These are phyloP conservation scores for Fusarium sp. DNA, from an alignment of 2,329 filamentous ascomycete genomes.

Conservation along the genomic window DNA sequence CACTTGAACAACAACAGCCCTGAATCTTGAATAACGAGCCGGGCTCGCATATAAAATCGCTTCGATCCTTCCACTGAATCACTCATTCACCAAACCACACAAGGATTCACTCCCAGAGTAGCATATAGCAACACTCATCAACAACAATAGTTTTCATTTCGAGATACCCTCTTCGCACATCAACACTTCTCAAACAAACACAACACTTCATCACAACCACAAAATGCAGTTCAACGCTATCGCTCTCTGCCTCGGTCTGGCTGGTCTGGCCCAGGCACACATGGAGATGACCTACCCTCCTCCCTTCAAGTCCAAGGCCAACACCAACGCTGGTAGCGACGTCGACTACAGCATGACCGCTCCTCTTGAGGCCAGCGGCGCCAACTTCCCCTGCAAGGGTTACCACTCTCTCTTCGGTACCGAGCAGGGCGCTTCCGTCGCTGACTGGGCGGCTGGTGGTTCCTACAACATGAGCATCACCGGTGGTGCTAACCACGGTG, in stretches of 20 bases:
- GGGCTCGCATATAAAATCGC: slow-evolving; percentile 29
- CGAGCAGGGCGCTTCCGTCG: slow-evolving; percentile 64
- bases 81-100: slow-evolving; percentile 15
- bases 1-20: slow-evolving; percentile 37
- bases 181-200: neutral
- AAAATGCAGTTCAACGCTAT: slow-evolving; percentile 58
- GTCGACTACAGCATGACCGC: slow-evolving; percentile 80
- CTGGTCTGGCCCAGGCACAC: slow-evolving; percentile 63
- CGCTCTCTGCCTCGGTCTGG: slow-evolving; percentile 57
- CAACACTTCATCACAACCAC: slow-evolving; percentile 2
- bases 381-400: slow-evolving; percentile 83
- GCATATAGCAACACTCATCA: slow-evolving; percentile 23
- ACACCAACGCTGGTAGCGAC: slow-evolving; percentile 59
- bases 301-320: slow-evolving; percentile 66
- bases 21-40: slow-evolving; percentile 18
- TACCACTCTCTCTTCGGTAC: slow-evolving; percentile 64
- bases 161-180: too few species aligned
- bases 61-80: slow-evolving; percentile 27
- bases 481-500: slow-evolving; percentile 73
- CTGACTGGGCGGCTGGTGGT: slow-evolving; percentile 72
- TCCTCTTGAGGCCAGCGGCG: slow-evolving; percentile 70
- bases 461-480: slow-evolving; percentile 73
- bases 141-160: slow-evolving; percentile 14
- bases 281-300: slow-evolving; percentile 68
- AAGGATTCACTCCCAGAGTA: slow-evolving; percentile 23